Base-by-base conservation (phyloP, 2,329 filamentous ascomycete genomes). In the Neofusicoccum laricinum region DNA sequence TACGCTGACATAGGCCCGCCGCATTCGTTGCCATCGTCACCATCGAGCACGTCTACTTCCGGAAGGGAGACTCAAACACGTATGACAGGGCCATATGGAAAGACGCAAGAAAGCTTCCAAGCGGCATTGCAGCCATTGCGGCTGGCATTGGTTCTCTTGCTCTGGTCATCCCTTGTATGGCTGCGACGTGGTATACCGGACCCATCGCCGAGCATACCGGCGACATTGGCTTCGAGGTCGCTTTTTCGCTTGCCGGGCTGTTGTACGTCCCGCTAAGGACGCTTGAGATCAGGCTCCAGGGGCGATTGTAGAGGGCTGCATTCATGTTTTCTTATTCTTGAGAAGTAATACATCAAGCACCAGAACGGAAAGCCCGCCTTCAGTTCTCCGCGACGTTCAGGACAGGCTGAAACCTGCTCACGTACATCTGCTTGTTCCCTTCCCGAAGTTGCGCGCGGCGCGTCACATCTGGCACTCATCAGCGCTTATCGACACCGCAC, bases 181-280 rank as follows among this genome's bases (percentile, higher is more conserved):
- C 79, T 10, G 84, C 87, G 73, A 82, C 81, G 3, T 88, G 86
- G 86, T 88, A 82, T 70, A 83, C 80, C 8, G 86, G 86, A 0
- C 86, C 86, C 0, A 84, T 89, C 68, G 86, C 86, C 0, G 75
- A 80, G 73, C 81, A 69, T 40, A 87, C 86, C 11, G 87, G 87
- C 0, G 87, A 90, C 67, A 84, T 90, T 71, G 88, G 87, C 0
- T 88, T 90, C 64, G 87, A 90, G 77, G 75, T 87, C 72, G 86
- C 86, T 0, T 84, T 89, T 69, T 79, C 80, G 32, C 71, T 82
- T 11, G 79, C 78, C 8, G 74, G 74, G n/a, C 48, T 79, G 63
- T 67, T 82, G 25, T 83, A 83, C 66, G 64, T 81, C 6, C 80
- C 80, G 3, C 70, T 82, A 41, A 71, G 81, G 40, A 69, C 68